phyloP scores from a whole-genome alignment of 192 early-diverging fungal genomes.

The Lunasporangiospora selenospora region DNA sequence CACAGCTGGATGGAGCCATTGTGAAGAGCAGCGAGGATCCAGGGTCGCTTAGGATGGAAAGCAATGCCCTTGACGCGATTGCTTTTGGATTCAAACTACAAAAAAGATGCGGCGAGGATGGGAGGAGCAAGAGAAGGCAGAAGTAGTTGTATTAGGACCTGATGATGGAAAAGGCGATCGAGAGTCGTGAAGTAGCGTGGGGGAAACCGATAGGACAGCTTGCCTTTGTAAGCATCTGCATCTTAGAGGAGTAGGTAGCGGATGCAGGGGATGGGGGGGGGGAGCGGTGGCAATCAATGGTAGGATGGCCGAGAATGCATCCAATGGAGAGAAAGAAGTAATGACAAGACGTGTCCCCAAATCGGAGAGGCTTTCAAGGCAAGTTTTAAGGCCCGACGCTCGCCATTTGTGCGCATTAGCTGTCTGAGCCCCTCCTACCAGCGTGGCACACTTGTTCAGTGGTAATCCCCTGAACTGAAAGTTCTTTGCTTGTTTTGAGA shows the following conservation, averaged over 20 bases:
- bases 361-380: no score
- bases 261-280: no score
- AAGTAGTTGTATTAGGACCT: neutral
- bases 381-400: no score
- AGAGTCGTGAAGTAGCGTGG: neutral
- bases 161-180: neutral
- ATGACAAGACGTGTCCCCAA: no score
- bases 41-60: constrained; percentile 96
- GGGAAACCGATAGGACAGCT: neutral
- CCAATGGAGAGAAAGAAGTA: no score
- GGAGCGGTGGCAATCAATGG: no score
- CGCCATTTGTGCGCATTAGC: no score
- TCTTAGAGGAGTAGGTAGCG: constrained; percentile 34
- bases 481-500: no score
- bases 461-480: no score
- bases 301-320: no score
- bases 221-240: constrained; percentile 83
- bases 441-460: no score
- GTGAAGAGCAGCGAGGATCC: constrained; percentile 96
- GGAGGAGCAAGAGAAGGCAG: neutral
- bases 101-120: neutral
- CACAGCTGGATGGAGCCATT: constrained; percentile 97
- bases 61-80: constrained; percentile 95
- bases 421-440: no score
- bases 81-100: constrained; percentile 96